phyloP scores from a whole-genome alignment of 805 yeast genomes.

The Saturnispora quitensis region DNA sequence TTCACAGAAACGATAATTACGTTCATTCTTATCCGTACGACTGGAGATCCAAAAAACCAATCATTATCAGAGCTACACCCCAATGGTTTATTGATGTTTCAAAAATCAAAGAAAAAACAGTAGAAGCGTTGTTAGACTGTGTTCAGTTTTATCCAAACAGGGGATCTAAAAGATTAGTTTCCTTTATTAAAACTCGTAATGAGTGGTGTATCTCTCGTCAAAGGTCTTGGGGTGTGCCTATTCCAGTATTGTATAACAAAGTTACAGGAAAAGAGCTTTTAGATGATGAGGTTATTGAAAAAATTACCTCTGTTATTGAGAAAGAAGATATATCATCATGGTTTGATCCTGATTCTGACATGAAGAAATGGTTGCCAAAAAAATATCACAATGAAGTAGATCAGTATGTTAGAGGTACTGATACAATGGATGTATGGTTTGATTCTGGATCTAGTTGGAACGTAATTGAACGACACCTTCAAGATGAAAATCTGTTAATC shows the following conservation, averaged over 20 bases:
- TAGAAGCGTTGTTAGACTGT: conserved; percentile 40
- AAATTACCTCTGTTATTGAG: conserved; percentile 48
- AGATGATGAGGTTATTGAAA: conserved; percentile 45
- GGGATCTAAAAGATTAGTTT: conserved; percentile 60
- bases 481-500: conserved; percentile 25
- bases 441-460: conserved; percentile 95
- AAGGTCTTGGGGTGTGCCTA: conserved; percentile 96
- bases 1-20: conserved; percentile 40
- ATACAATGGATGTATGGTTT: conserved; percentile 99
- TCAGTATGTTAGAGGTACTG: conserved; percentile 56
- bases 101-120: conserved; percentile 54
- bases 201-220: conserved; percentile 99
- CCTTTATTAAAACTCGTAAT: conserved; percentile 67
- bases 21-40: conserved; percentile 90
- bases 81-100: conserved; percentile 94
- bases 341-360: conserved; percentile 42
- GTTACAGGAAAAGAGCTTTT: conserved; percentile 56
- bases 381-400: conserved; percentile 32
- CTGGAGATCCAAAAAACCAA: conserved; percentile 94
- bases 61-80: conserved; percentile 89
- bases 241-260: conserved; percentile 68
- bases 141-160: conserved; percentile 69
- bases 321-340: conserved; percentile 66
- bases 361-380: conserved; percentile 68
- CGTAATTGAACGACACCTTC: conserved; percentile 36